phyloP scores from a whole-genome alignment of 148 eudicot species.

The Diospyros lotus region DNA sequence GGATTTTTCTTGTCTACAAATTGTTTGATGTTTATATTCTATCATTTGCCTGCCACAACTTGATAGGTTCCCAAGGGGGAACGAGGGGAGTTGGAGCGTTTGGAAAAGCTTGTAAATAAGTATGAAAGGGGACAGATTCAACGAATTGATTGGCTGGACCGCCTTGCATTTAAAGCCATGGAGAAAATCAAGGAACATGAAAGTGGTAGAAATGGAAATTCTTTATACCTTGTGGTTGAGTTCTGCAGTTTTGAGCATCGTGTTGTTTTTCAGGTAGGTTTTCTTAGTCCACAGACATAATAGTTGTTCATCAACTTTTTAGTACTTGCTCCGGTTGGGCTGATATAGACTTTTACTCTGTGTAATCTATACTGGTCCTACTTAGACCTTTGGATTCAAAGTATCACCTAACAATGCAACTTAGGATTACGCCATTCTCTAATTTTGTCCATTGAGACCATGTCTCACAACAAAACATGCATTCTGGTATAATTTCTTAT shows the following conservation, averaged over 20 bases:
- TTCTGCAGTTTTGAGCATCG: constrained; percentile 95
- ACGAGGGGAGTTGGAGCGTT: constrained; percentile 91
- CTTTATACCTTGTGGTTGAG: constrained; percentile 72
- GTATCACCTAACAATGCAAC: too few species aligned
- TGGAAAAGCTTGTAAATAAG: constrained; percentile 93
- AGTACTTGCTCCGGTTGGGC: too few species aligned
- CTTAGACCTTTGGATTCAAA: too few species aligned
- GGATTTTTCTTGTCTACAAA: background rate
- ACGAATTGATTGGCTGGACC: constrained; percentile 97
- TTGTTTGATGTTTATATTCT: constrained; percentile 9
- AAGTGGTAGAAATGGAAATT: constrained; percentile 66
- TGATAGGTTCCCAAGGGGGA: constrained; percentile 89
- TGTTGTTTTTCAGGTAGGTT: constrained; percentile 86
- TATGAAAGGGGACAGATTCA: constrained; percentile 96
- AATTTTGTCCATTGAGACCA: background rate
- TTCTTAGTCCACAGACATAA: background rate
- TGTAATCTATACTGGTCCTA: too few species aligned
- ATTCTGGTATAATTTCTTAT: too few species aligned
- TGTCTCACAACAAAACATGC: background rate
- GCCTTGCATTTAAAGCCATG: constrained; percentile 83
- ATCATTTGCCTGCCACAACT: background rate
- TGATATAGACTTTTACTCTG: too few species aligned
- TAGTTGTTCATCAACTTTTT: background rate
- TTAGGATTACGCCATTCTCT: background rate
- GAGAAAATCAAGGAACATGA: constrained; percentile 89